A percentile compares a stretch with the other conserved stretches of the same genome.
These are phyloP conservation scores for Tremella yokohamensis DNA, from an alignment of 768 basidiomycete species.

Conservation along the genomic window DNA sequence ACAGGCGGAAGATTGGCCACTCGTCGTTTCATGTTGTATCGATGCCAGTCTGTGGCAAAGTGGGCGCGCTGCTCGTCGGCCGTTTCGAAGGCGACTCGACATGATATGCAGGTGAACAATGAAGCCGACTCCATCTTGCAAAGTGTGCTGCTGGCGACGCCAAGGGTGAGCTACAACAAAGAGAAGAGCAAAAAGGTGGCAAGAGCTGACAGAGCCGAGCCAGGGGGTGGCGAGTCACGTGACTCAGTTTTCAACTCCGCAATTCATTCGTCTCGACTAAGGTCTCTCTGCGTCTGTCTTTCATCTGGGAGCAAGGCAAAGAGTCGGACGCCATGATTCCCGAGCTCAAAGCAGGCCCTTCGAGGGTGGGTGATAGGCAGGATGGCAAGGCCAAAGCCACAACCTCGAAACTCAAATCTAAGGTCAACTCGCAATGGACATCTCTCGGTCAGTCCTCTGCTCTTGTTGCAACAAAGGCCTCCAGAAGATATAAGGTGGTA, in stretches of 20 bases:
- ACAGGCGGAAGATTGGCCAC: conserved; percentile 87
- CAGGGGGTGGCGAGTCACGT: conserved; percentile 4
- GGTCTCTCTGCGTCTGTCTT: too few species aligned
- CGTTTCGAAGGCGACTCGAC: conserved; percentile 76
- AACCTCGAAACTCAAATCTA: not conserved
- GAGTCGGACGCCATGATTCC: too few species aligned
- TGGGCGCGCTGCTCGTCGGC: conserved; percentile 82
- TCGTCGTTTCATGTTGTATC: conserved; percentile 96
- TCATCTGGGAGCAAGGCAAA: too few species aligned
- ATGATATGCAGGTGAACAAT: conserved; percentile 84
- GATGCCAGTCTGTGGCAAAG: conserved; percentile 89
- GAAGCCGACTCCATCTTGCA: conserved; percentile 8
- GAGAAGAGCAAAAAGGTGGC: not conserved
- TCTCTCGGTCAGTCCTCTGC: too few species aligned
- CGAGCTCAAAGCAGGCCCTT: too few species aligned
- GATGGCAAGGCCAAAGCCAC: not conserved
- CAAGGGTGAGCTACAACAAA: not conserved
- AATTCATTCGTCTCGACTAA: too few species aligned
- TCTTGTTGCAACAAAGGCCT: too few species aligned
- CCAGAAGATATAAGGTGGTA: too few species aligned
- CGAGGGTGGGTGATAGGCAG: not conserved
- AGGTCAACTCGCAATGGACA: not conserved
- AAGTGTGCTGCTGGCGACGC: not conserved
- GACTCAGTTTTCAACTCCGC: not conserved
- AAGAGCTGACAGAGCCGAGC: not conserved